A percentile compares a stretch with the other conserved stretches of the same genome.
Evolutionary conservation across 148 eudicot genomes (phyloP).

Genomic region (Rhododendron molle): DNA sequence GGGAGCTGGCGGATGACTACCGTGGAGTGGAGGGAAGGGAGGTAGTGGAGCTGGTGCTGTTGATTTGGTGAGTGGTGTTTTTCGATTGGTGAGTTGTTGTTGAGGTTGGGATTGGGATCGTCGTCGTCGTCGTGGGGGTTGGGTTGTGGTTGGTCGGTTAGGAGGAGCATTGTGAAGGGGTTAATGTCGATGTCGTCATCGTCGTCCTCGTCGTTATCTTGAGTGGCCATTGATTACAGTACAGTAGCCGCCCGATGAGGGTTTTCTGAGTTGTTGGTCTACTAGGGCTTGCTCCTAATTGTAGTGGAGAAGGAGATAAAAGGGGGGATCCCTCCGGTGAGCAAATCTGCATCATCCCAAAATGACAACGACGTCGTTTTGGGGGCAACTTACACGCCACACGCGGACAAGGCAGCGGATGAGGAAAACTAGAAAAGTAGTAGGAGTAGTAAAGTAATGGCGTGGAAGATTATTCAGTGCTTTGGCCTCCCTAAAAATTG

Average conservation of each 20-base stretch:
- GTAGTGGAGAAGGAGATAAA: too few relatives aligned
- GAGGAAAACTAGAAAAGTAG: too few relatives aligned
- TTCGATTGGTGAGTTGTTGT: neutral
- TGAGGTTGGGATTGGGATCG: neutral
- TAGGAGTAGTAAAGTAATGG: too few relatives aligned
- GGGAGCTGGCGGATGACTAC: constrained; percentile 56
- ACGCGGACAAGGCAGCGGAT: too few relatives aligned
- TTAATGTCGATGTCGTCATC: constrained; percentile 23
- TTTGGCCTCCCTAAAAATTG: too few relatives aligned
- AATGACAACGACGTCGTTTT: too few relatives aligned
- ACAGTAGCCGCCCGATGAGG: neutral
- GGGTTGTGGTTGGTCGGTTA: neutral
- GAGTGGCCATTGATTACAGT: neutral
- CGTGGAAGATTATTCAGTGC: too few relatives aligned
- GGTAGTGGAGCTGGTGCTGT: constrained; percentile 20
- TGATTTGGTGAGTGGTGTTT: neutral
- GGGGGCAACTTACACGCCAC: too few relatives aligned
- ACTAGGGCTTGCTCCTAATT: neutral
- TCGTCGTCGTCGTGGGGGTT: neutral
- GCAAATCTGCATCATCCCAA: too few relatives aligned
- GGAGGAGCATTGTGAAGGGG: constrained; percentile 22
- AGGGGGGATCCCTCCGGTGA: too few relatives aligned
- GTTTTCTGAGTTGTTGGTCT: neutral
- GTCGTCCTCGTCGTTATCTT: constrained; percentile 10
- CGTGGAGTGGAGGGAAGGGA: constrained; percentile 41